phyloP scores from a whole-genome alignment of 2,329 filamentous ascomycete species.

The Pseudopithomyces chartarum region DNA sequence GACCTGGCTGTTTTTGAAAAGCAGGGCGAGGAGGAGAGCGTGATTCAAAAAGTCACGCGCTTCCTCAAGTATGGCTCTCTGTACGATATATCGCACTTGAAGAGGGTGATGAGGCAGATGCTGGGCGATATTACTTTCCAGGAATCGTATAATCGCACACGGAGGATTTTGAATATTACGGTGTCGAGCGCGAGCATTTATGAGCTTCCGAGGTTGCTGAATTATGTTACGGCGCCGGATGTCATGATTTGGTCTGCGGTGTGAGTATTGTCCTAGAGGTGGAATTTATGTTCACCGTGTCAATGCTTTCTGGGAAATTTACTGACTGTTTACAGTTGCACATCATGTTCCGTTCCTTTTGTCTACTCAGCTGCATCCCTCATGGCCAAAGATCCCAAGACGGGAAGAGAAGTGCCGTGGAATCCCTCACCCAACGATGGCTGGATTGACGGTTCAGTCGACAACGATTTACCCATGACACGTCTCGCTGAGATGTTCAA shows the following conservation, averaged over 20 bases:
- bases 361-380: slow-evolving; percentile 81
- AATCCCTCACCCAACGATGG: slow-evolving; percentile 76
- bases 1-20: slow-evolving; percentile 81
- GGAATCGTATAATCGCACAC: slow-evolving; percentile 93
- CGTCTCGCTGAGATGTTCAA: slow-evolving; percentile 94
- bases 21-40: slow-evolving; percentile 61
- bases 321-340: slow-evolving; percentile 58
- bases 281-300: not conserved
- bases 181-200: slow-evolving; percentile 88
- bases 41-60: slow-evolving; percentile 71
- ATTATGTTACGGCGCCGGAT: slow-evolving; percentile 91
- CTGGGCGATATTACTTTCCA: slow-evolving; percentile 92
- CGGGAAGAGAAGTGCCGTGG: slow-evolving; percentile 79
- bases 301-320: not conserved
- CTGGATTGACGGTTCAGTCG: slow-evolving; percentile 94
- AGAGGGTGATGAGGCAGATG: slow-evolving; percentile 77
- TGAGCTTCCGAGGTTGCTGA: slow-evolving; percentile 83
- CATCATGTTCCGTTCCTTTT: slow-evolving; percentile 89
- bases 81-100: slow-evolving; percentile 83
- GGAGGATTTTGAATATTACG: slow-evolving; percentile 89
- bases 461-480: slow-evolving; percentile 91
- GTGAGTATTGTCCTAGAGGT: slow-evolving; percentile 46
- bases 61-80: slow-evolving; percentile 82
- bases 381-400: slow-evolving; percentile 82
- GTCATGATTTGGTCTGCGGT: slow-evolving; percentile 97